Evolutionary conservation across 208 protist species (phyloP), one percentile per base, ranked within the genome.

Genomic region (Trypanosoma theileri): DNA sequence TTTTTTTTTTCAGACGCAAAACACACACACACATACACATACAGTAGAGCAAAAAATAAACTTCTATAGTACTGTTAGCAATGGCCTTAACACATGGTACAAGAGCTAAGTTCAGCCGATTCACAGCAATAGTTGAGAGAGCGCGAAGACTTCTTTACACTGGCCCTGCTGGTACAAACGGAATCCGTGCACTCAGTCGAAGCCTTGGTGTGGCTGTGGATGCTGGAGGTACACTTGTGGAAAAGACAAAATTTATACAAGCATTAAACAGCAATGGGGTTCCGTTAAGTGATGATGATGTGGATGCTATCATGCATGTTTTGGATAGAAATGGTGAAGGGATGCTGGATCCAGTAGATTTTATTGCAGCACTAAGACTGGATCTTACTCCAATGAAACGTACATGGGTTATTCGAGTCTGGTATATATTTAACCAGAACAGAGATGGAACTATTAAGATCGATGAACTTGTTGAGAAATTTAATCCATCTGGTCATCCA

Each of bases 131-230:
- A 2, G 77, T 85, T 42, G 59, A 77, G 31, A 85, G 83, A 62
- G 64, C 72, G n/a, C 85, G 89, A 61, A 78, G 91, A 0, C 80
- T 90, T 48, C 72, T 94, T 14, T 40, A 86, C 21, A 77, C 68
- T 9, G 71, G 82, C 6, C 28, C 58, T 6, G 71, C 80, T 9
- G 60, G 73, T n/a, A 68, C 83, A 21, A 94, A 90, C 62, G 89
- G 85, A 45, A 87, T 96, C 42, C 85, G 91, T 13, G 80, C 68
- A 41, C 73, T 96, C 24, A 93, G 86, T 56, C 82, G 91, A 19
- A 74, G 82, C 11, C 69, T 94, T 24, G 75, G 81, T 42, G 83
- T 94, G 63, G 67, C 79, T 1, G 80, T 89, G 40, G 91, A 96
- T 67, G 51, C 65, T 51, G 86, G 83, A 19, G 80, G 83, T 26